Percentiles rank a stretch among this genome's conserved stretches.
Evolutionary conservation across 257 asterid species (phyloP).

Genomic region (Apocynum venetum): DNA sequence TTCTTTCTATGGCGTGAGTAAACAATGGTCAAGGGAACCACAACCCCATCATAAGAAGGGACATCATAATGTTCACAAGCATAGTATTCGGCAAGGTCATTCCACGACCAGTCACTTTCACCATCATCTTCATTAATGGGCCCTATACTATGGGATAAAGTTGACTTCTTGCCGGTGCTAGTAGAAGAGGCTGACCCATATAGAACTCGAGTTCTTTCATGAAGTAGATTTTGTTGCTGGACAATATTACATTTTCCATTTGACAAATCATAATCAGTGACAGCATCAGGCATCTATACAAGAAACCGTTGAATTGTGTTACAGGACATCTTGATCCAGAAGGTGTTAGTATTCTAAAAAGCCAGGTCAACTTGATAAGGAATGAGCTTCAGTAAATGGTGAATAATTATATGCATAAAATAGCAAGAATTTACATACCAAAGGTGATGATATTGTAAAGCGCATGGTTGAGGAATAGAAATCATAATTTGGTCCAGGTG

Average conservation of each 20-base stretch:
- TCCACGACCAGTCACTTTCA: constrained; percentile 52
- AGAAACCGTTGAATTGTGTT: constrained; percentile 2
- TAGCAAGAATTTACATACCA: constrained; percentile 48
- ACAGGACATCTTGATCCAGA: constrained; percentile 40
- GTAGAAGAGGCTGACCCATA: constrained; percentile 65
- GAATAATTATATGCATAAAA: neutral
- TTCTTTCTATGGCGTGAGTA: constrained; percentile 65
- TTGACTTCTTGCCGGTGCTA: constrained; percentile 31
- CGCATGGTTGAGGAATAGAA: constrained; percentile 82
- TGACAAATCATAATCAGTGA: constrained; percentile 75
- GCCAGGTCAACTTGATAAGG: constrained; percentile 36
- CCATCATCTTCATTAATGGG: constrained; percentile 13
- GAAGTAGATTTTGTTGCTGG: constrained; percentile 83
- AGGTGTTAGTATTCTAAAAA: constrained; percentile 68
- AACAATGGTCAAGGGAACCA: constrained; percentile 72
- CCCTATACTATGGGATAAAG: constrained; percentile 27
- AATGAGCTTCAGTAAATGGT: neutral
- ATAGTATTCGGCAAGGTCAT: constrained; percentile 84
- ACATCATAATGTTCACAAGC: constrained; percentile 77
- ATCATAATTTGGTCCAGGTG: constrained; percentile 88
- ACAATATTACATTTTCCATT: constrained; percentile 74
- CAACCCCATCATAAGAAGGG: constrained; percentile 67
- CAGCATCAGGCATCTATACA: constrained; percentile 93
- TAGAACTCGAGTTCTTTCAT: constrained; percentile 71
- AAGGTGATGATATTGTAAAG: constrained; percentile 76